Percentiles rank a stretch among this genome's conserved stretches.
Evolutionary conservation across 2,329 filamentous ascomycete species (phyloP).

Genomic region (Alternaria tenuissima): DNA sequence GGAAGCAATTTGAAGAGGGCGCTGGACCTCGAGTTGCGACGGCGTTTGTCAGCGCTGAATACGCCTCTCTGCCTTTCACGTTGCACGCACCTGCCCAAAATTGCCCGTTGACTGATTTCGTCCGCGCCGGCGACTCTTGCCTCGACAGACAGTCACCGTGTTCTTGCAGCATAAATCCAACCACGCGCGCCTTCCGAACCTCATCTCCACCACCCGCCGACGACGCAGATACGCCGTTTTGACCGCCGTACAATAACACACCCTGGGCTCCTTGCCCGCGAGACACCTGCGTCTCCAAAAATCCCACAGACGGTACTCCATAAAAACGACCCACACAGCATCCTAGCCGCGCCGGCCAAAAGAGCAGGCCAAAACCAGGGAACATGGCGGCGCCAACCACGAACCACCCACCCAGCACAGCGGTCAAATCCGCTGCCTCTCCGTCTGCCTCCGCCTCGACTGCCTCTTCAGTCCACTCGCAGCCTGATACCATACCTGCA

Average conservation of each 20-base stretch:
- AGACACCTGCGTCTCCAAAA: constrained; percentile 50
- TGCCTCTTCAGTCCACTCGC: constrained; percentile 49
- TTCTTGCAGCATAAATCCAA: constrained; percentile 36
- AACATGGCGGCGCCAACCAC: constrained; percentile 47
- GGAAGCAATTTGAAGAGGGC: constrained; percentile 10
- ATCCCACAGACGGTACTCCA: constrained; percentile 20
- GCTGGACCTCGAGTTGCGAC: constrained; percentile 2
- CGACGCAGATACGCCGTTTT: constrained; percentile 47
- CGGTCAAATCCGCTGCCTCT: constrained; percentile 40
- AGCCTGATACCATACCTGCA: constrained; percentile 42
- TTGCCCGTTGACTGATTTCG: not conserved
- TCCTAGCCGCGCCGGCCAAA: constrained; percentile 22
- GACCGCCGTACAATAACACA: constrained; percentile 45
- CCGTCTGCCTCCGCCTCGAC: constrained; percentile 48
- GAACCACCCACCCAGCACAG: constrained; percentile 36
- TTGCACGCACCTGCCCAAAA: constrained; percentile 8
- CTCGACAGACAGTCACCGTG: constrained; percentile 36
- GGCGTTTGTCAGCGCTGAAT: constrained; percentile 22
- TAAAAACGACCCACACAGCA: constrained; percentile 14
- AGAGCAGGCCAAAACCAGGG: constrained; percentile 16
- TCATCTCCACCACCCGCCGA: constrained; percentile 41
- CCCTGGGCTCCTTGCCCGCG: constrained; percentile 51
- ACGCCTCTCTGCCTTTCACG: not conserved
- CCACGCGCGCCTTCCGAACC: constrained; percentile 43
- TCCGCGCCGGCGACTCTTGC: constrained; percentile 5